These are phyloP conservation scores for Mortierella sp. DNA, from an alignment of 371 early-diverging fungal genomes.

Conservation along the genomic window DNA sequence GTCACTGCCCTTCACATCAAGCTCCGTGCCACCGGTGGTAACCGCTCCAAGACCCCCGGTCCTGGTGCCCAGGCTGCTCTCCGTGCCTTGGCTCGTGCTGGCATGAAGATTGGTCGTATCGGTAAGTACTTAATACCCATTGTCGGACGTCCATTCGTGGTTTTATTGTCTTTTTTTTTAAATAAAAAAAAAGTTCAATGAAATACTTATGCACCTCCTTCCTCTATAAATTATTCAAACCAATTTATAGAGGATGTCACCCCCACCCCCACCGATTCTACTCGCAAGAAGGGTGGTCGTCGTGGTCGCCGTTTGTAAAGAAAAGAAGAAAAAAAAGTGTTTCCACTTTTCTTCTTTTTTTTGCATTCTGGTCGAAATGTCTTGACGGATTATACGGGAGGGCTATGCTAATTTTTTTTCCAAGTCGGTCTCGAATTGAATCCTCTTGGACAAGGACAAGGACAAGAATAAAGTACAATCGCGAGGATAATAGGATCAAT, in stretches of 20 bases:
- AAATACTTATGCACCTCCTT: conserved; percentile 57
- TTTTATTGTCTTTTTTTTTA: conserved; percentile 14
- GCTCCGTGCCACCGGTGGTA: conserved; percentile 99
- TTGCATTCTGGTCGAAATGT: conserved; percentile 7
- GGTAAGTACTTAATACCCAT: conserved; percentile 26
- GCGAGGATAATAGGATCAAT: background rate
- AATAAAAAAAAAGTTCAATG: background rate
- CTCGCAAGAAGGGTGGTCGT: conserved; percentile 99
- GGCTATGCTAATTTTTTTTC: conserved; percentile 4
- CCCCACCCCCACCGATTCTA: conserved; percentile 99
- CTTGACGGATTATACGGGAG: background rate
- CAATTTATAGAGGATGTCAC: conserved; percentile 94
- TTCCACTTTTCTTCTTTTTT: background rate
- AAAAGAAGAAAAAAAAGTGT: conserved; percentile 13
- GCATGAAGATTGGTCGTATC: conserved; percentile 67
- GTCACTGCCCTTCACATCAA: conserved; percentile 99
- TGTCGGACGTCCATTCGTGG: conserved; percentile 43
- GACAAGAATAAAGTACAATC: background rate
- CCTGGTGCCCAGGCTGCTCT: conserved; percentile 99
- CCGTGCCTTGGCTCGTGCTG: conserved; percentile 99
- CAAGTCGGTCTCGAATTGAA: background rate
- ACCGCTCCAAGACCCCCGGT: conserved; percentile 99
- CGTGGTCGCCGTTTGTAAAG: conserved; percentile 99
- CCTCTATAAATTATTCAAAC: conserved; percentile 33
- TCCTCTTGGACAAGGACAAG: background rate